Percentiles rank a stretch among this genome's conserved stretches.
Conservation (phyloP, 345 rosid genomes). For the Pistacia vera region DNA sequence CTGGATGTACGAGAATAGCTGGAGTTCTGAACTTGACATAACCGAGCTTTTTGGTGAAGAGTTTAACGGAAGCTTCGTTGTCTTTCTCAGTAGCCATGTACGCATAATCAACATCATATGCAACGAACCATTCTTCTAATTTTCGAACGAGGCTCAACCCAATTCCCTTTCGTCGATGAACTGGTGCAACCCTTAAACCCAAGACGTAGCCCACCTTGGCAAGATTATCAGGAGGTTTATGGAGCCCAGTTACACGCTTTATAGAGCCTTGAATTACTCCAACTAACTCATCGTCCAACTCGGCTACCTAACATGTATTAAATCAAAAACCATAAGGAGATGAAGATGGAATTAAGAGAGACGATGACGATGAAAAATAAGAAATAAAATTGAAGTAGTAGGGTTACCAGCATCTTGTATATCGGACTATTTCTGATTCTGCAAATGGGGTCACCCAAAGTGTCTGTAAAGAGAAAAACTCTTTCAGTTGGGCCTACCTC, state of each 20-base stretch:
- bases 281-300: slow-evolving; percentile 54
- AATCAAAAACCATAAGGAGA: neutral
- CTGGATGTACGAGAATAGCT: slow-evolving; percentile 70
- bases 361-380: neutral
- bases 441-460: slow-evolving; percentile 87
- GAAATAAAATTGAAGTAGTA: neutral
- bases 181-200: slow-evolving; percentile 63
- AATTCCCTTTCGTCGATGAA: slow-evolving; percentile 61
- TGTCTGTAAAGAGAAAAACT: slow-evolving; percentile 66
- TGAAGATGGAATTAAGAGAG: neutral
- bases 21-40: slow-evolving; percentile 62
- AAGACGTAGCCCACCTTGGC: slow-evolving; percentile 70
- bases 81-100: slow-evolving; percentile 85
- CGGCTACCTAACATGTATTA: slow-evolving; percentile 53
- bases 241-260: slow-evolving; percentile 50
- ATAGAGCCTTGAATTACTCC: slow-evolving; percentile 83
- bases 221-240: slow-evolving; percentile 32
- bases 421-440: slow-evolving; percentile 74
- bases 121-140: slow-evolving; percentile 73
- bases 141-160: slow-evolving; percentile 53
- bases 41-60: slow-evolving; percentile 52
- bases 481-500: slow-evolving; percentile 66
- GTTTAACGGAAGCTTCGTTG: slow-evolving; percentile 62
- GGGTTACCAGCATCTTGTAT: slow-evolving; percentile 72
- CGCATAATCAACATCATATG: slow-evolving; percentile 54